These are phyloP conservation scores for Biscogniauxia sp. DNA, from an alignment of 2,329 filamentous ascomycete species.

Conservation along the genomic window DNA sequence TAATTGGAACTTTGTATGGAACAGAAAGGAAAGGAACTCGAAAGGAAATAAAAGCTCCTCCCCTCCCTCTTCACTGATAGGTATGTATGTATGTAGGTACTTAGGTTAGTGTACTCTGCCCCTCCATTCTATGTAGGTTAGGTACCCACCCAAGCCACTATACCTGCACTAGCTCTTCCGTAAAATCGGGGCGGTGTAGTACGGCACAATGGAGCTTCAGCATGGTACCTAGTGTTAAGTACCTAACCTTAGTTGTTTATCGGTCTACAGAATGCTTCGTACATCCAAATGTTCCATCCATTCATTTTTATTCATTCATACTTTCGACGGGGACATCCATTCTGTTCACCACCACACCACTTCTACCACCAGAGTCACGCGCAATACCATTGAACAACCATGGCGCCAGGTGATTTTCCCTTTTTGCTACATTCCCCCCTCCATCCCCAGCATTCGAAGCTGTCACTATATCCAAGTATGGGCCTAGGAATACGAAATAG, in stretches of 20 bases:
- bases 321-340: not conserved
- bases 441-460: too few species aligned
- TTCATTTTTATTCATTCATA: not conserved
- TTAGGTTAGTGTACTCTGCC: not conserved
- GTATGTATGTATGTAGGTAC: too few species aligned
- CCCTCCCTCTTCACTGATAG: too few species aligned
- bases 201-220: not conserved
- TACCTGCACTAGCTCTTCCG: too few species aligned
- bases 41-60: not conserved
- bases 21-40: not conserved
- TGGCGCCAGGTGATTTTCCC: slow-evolving; percentile 26
- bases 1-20: not conserved
- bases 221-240: too few species aligned
- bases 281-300: not conserved
- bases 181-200: not conserved
- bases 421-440: not conserved
- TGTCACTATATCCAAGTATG: not conserved
- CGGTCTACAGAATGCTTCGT: not conserved
- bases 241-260: too few species aligned
- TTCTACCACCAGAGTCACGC: not conserved
- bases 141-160: too few species aligned
- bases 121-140: not conserved
- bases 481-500: not conserved
- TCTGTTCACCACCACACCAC: not conserved
- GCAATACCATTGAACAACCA: slow-evolving; percentile 5